Evolutionary conservation across 108 stramenopile genomes (phyloP).

Genomic region (Nitzschia palea): DNA sequence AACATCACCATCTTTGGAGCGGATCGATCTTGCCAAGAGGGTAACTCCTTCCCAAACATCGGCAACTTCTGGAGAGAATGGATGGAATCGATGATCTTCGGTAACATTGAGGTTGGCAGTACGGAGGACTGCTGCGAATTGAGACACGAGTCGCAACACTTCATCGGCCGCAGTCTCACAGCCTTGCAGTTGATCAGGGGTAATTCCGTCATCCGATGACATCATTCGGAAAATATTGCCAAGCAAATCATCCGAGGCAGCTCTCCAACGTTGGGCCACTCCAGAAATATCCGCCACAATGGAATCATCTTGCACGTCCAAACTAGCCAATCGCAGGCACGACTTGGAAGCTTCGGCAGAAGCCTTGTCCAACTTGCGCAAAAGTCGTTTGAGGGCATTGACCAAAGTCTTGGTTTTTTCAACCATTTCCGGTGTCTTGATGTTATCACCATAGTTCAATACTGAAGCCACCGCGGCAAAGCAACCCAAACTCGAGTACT

Average conservation of each 20-base stretch:
- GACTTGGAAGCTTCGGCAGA: conserved; percentile 40
- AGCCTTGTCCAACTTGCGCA: conserved; percentile 40
- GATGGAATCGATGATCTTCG: conserved; percentile 49
- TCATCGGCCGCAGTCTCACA: conserved; percentile 40
- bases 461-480: conserved; percentile 73
- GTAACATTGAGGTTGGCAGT: conserved; percentile 43
- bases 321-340: conserved; percentile 42
- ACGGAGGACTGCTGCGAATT: conserved; percentile 44
- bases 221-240: conserved; percentile 34
- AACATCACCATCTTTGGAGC: conserved; percentile 59
- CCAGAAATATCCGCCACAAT: conserved; percentile 35
- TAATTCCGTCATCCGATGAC: conserved; percentile 30
- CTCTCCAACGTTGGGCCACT: conserved; percentile 29
- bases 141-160: conserved; percentile 31
- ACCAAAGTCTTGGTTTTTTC: conserved; percentile 12
- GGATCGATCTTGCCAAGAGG: conserved; percentile 50
- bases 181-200: conserved; percentile 8
- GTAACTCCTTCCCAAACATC: conserved; percentile 80
- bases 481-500: conserved; percentile 68
- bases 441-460: conserved; percentile 44
- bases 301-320: conserved; percentile 44
- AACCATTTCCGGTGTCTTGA: conserved; percentile 31
- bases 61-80: conserved; percentile 74
- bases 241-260: conserved; percentile 34
- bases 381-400: conserved; percentile 14